phyloP scores from a whole-genome alignment of 805 yeast species.

The Torulaspora quercuum region DNA sequence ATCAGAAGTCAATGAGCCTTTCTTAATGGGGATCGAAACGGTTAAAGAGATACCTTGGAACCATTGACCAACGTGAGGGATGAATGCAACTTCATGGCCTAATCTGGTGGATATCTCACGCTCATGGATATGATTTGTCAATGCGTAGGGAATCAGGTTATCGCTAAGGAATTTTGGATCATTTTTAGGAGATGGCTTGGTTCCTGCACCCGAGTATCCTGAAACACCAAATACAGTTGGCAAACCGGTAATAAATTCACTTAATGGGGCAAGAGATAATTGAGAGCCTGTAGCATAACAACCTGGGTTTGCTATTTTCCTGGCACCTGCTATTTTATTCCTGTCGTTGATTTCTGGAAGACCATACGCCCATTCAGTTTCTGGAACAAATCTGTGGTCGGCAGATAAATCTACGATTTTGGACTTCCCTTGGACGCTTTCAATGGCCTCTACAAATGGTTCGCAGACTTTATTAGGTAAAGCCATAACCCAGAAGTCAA shows the following conservation, averaged over 20 bases:
- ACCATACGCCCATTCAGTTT: conserved; percentile 90
- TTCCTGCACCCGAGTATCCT: conserved; percentile 99
- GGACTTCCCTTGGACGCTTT: conserved; percentile 60
- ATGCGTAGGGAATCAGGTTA: conserved; percentile 89
- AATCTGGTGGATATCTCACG: conserved; percentile 81
- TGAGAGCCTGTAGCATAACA: conserved; percentile 99
- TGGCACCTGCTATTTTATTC: conserved; percentile 59
- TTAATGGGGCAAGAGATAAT: conserved; percentile 82
- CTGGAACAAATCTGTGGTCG: conserved; percentile 88
- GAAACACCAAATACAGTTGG: conserved; percentile 94
- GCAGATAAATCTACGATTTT: conserved; percentile 93
- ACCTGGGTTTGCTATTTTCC: conserved; percentile 92
- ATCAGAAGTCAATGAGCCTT: conserved; percentile 64
- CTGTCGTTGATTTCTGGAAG: conserved; percentile 87
- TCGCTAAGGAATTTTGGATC: conserved; percentile 70
- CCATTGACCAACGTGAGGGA: conserved; percentile 99
- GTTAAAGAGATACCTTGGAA: conserved; percentile 97
- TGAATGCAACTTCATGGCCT: conserved; percentile 77
- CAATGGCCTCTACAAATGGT: conserved; percentile 80
- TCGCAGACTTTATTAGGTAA: conserved; percentile 96
- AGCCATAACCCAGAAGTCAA: conserved; percentile 99
- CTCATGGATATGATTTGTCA: conserved; percentile 97
- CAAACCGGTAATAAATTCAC: conserved; percentile 60
- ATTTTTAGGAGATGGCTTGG: conserved; percentile 96
- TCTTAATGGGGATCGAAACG: conserved; percentile 79